Conservation (phyloP, 306 rosid species). For the Medicago arabica region DNA sequence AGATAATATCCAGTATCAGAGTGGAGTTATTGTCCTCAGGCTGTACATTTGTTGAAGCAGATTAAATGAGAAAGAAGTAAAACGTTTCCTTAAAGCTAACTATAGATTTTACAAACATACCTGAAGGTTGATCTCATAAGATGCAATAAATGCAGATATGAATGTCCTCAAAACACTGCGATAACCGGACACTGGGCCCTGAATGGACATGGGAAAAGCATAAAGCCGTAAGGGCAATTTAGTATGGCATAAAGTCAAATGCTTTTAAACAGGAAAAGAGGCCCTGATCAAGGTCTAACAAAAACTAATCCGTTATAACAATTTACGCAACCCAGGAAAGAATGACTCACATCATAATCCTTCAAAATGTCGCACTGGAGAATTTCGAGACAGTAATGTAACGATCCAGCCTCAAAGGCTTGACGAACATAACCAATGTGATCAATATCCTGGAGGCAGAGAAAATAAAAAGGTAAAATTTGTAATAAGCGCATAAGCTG, state of each 20-base stretch:
- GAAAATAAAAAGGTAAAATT: slow-evolving; percentile 37
- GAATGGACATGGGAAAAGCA: slow-evolving; percentile 30
- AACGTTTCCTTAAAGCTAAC: slow-evolving; percentile 33
- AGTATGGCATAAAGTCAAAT: slow-evolving; percentile 17
- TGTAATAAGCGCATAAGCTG: slow-evolving; percentile 21
- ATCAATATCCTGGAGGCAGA: slow-evolving; percentile 78
- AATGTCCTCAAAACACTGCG: slow-evolving; percentile 89
- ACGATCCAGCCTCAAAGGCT: slow-evolving; percentile 80
- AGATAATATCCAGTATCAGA: slow-evolving; percentile 81
- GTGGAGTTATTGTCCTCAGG: slow-evolving; percentile 61
- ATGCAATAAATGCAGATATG: slow-evolving; percentile 88
- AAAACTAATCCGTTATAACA: slow-evolving; percentile 36
- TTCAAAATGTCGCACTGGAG: slow-evolving; percentile 78
- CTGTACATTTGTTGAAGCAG: slow-evolving; percentile 58
- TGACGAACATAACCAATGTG: slow-evolving; percentile 91
- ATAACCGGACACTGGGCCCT: slow-evolving; percentile 87
- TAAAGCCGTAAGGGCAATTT: neutral
- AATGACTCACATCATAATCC: slow-evolving; percentile 81
- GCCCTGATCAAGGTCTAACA: slow-evolving; percentile 36
- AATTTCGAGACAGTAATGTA: slow-evolving; percentile 70
- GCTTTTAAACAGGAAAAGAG: slow-evolving; percentile 31
- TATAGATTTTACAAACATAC: slow-evolving; percentile 51
- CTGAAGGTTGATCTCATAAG: slow-evolving; percentile 89
- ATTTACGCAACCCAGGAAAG: slow-evolving; percentile 36
- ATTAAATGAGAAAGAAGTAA: slow-evolving; percentile 48